Percentiles rank a stretch among this genome's conserved stretches.
Evolutionary conservation across 2,329 filamentous ascomycete genomes (phyloP).

Genomic region (Basipetospora chlamydospora): DNA sequence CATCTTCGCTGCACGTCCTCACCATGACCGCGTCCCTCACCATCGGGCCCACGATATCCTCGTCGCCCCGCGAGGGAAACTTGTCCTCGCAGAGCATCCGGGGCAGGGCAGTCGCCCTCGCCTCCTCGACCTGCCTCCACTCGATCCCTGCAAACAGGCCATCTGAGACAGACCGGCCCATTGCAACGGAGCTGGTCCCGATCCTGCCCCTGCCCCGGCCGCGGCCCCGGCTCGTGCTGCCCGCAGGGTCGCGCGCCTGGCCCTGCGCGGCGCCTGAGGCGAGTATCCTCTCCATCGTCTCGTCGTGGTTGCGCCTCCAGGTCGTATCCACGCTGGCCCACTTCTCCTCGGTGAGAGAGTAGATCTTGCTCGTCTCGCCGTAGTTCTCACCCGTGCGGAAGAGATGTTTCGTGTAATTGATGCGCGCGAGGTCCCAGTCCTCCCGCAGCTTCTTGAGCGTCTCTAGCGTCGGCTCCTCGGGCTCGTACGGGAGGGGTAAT

Average conservation of each 20-base stretch:
- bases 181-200: constrained; percentile 23
- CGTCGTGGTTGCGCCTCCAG: constrained; percentile 60
- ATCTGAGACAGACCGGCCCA: constrained; percentile 18
- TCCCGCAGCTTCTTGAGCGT: constrained; percentile 48
- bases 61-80: constrained; percentile 75
- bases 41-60: constrained; percentile 92
- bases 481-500: constrained; percentile 63
- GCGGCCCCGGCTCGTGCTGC: constrained; percentile 25
- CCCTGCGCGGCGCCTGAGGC: constrained; percentile 18
- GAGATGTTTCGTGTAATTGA: constrained; percentile 80
- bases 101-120: constrained; percentile 50
- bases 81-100: constrained; percentile 61
- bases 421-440: constrained; percentile 71
- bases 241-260: constrained; percentile 11
- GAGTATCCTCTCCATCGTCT: constrained; percentile 40
- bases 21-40: constrained; percentile 43
- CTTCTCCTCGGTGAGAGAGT: constrained; percentile 72
- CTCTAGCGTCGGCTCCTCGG: constrained; percentile 44
- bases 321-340: constrained; percentile 66
- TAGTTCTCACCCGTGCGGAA: constrained; percentile 84
- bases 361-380: constrained; percentile 77
- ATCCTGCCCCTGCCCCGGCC: constrained; percentile 23
- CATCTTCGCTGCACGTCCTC: constrained; percentile 28
- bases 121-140: constrained; percentile 33
- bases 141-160: constrained; percentile 27